A percentile compares a stretch with the other conserved stretches of the same genome.
Conservation (phyloP, 2,329 filamentous ascomycete species). For the Diaporthe eres region DNA sequence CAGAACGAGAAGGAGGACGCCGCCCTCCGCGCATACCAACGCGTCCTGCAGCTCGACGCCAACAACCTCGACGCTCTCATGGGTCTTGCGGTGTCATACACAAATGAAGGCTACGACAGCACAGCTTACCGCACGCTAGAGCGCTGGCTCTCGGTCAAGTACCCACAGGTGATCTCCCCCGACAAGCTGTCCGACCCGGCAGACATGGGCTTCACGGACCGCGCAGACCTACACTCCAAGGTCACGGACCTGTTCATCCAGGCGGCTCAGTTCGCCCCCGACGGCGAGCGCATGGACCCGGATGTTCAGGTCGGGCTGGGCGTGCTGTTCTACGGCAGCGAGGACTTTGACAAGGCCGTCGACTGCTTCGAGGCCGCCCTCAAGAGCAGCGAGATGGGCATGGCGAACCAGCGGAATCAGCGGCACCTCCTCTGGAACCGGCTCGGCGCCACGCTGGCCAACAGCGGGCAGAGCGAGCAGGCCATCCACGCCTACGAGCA, state of each 20-base stretch:
- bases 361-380: slow-evolving; percentile 97
- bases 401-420: slow-evolving; percentile 86
- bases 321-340: slow-evolving; percentile 96
- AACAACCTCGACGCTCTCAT: slow-evolving; percentile 91
- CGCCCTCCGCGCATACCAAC: slow-evolving; percentile 92
- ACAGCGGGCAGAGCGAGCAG: slow-evolving; percentile 93
- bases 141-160: slow-evolving; percentile 96
- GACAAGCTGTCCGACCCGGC: slow-evolving; percentile 79
- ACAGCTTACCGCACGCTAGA: slow-evolving; percentile 97
- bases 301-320: slow-evolving; percentile 98
- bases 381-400: slow-evolving; percentile 85
- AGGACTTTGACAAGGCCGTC: slow-evolving; percentile 98
- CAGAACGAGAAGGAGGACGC: slow-evolving; percentile 99
- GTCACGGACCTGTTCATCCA: slow-evolving; percentile 92
- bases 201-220: slow-evolving; percentile 96
- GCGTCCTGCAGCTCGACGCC: slow-evolving; percentile 89
- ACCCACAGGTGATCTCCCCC: slow-evolving; percentile 84
- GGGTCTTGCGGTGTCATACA: slow-evolving; percentile 96
- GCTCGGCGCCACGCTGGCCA: slow-evolving; percentile 94
- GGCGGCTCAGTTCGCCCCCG: slow-evolving; percentile 91
- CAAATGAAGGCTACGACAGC: slow-evolving; percentile 98
- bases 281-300: slow-evolving; percentile 96
- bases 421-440: slow-evolving; percentile 97
- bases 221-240: slow-evolving; percentile 88
- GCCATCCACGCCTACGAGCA: slow-evolving; percentile 97